Base-by-base conservation (phyloP, 441 rosid genomes). In the Rhodomyrtus psidioides region DNA sequence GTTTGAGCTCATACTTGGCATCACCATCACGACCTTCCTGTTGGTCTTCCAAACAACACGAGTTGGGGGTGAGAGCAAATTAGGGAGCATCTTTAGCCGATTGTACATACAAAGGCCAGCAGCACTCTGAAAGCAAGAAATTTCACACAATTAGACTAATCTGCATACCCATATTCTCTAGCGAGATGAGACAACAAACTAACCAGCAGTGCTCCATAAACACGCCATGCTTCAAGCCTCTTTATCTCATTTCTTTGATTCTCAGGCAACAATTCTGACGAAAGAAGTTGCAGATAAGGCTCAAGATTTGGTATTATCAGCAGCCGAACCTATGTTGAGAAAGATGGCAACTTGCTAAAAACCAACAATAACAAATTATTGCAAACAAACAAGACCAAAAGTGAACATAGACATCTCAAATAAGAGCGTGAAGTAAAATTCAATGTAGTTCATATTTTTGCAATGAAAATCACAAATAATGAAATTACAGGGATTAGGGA, bases 201-300 rank as follows among this genome's bases (percentile, higher is more conserved):
- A 23, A 82, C 84, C 84, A 82, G 56, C 62, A 82, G 84, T 54
- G 84, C 84, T 39, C 84, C 59, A 55, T 82, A 82, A 54, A 82
- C 84, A 17, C 60, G 62, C 84, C 84, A 82, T 24, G 84, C 84
- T 82, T 82, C 84, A 34, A 26, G 84, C 84, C 59, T 82, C 84
- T 30, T 82, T 34, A 42, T 53, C 49, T 82, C 56, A 82, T 82
- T 82, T 82, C 59, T 82, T 39, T 53, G 60, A 56, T 55, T 55
- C 56, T 55, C 62, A 30, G 42, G 84, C 59, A 56, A 55, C 44
- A 82, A 53, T 82, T 82, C 84, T 8, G 84, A 34, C 16, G 39
- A 53, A 82, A 82, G 42, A 26, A 82, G 84, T 82, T 82, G 84
- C 62, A 82, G 56, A 55, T 82, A 82, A 82, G 62, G 84, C 49